A percentile compares a stretch with the other conserved stretches of the same genome.
Conservation (phyloP, 202 grass and related monocot genomes). For the Saccharum hybrid region DNA sequence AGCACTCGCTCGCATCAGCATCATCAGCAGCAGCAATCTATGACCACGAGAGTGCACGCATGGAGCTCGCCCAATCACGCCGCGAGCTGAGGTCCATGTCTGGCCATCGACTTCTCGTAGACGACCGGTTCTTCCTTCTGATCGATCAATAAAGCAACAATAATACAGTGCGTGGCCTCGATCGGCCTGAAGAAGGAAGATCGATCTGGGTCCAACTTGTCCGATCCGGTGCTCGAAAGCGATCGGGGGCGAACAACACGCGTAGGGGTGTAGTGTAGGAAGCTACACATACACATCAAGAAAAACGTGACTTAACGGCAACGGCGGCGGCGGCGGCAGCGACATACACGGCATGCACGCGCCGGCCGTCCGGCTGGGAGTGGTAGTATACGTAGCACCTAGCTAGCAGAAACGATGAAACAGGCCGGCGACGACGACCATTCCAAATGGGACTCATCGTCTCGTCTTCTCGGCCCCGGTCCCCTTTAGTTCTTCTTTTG, state of each 20-base stretch:
- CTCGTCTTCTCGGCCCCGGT: neutral
- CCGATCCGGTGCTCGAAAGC: constrained; percentile 22
- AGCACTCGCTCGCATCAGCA: neutral
- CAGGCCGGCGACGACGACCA: neutral
- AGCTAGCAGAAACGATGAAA: neutral
- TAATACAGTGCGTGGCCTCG: neutral
- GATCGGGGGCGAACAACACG: neutral
- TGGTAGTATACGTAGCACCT: neutral
- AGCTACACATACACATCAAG: neutral
- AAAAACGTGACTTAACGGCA: constrained; percentile 35
- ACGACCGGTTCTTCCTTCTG: neutral
- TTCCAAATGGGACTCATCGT: neutral
- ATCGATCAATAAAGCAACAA: neutral
- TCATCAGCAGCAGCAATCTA: constrained; percentile 47
- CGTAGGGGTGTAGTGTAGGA: neutral
- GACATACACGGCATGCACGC: neutral
- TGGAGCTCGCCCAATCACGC: constrained; percentile 25
- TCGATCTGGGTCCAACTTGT: neutral
- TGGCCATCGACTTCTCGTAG: neutral
- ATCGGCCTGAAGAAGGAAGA: neutral
- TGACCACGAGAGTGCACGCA: constrained; percentile 36
- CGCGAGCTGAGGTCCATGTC: constrained; percentile 13
- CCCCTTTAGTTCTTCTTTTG: neutral
- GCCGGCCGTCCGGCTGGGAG: too few relatives aligned
- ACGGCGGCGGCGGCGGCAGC: neutral